A percentile compares a stretch with the other conserved stretches of the same genome.
These are phyloP conservation scores for Populus nigra DNA, from an alignment of 345 rosid genomes.

Conservation along the genomic window DNA sequence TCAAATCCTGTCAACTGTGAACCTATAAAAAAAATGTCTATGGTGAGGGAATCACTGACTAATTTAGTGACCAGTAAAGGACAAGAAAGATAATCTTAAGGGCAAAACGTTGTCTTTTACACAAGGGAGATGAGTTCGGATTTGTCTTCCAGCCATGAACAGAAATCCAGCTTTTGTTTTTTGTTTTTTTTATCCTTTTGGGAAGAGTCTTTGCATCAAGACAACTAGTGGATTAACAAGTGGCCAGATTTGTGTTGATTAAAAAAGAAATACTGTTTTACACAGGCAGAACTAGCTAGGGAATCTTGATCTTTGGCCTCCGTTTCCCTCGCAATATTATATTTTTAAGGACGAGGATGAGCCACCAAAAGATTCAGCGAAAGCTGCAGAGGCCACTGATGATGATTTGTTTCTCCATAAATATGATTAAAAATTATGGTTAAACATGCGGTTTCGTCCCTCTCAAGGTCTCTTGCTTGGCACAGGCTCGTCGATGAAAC, in stretches of 20 bases:
- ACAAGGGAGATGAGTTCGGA: background rate
- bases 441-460: background rate
- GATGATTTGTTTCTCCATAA: background rate
- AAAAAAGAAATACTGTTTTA: background rate
- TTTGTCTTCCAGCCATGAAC: background rate
- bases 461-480: background rate
- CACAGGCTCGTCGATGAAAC: background rate
- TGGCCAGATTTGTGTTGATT: constrained; percentile 15
- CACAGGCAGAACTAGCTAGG: constrained; percentile 10
- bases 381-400: constrained; percentile 13
- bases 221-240: constrained; percentile 16
- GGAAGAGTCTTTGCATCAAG: constrained; percentile 21
- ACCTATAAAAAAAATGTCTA: background rate
- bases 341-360: background rate
- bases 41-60: background rate
- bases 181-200: too few relatives aligned
- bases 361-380: constrained; percentile 20
- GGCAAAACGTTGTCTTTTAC: background rate
- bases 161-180: background rate
- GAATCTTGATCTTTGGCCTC: constrained; percentile 35
- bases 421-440: constrained; percentile 4
- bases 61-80: background rate
- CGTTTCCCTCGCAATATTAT: background rate
- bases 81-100: background rate
- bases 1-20: background rate